These are phyloP conservation scores for Chalaropsis thielavioides DNA, from an alignment of 2,329 filamentous ascomycete species.

Conservation along the genomic window DNA sequence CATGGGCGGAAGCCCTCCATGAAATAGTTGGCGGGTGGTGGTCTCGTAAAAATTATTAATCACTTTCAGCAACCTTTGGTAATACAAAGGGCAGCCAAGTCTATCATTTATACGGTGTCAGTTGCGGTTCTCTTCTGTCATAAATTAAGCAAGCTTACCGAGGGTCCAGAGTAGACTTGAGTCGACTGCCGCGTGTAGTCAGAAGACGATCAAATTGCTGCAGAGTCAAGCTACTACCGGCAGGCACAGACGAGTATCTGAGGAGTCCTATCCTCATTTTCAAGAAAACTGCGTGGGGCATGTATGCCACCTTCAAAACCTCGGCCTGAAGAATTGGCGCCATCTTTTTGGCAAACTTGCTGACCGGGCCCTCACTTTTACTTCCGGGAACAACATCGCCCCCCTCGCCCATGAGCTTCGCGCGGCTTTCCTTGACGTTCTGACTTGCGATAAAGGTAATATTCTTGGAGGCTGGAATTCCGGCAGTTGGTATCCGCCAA, in stretches of 20 bases:
- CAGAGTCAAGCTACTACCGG: neutral
- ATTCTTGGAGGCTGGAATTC: neutral
- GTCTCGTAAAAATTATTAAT: neutral
- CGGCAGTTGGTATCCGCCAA: neutral
- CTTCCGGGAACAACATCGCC: neutral
- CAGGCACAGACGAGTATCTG: neutral
- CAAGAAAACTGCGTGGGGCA: neutral
- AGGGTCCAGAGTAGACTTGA: neutral
- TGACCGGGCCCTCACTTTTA: neutral
- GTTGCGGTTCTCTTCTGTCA: neutral
- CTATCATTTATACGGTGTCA: neutral
- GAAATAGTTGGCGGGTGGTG: neutral
- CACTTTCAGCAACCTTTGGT: neutral
- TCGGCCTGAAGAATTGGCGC: neutral
- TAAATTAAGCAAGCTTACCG: neutral
- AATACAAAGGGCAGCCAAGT: neutral
- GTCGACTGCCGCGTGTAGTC: neutral
- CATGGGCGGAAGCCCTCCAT: neutral
- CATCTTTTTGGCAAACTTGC: neutral
- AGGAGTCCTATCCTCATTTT: neutral
- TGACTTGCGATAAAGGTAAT: neutral
- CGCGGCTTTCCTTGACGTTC: neutral
- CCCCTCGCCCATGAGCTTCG: neutral
- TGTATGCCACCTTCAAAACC: constrained; percentile 2
- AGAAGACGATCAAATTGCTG: neutral